These are phyloP conservation scores for Venturia asperata DNA, from an alignment of 2,329 filamentous ascomycete species.

Conservation along the genomic window DNA sequence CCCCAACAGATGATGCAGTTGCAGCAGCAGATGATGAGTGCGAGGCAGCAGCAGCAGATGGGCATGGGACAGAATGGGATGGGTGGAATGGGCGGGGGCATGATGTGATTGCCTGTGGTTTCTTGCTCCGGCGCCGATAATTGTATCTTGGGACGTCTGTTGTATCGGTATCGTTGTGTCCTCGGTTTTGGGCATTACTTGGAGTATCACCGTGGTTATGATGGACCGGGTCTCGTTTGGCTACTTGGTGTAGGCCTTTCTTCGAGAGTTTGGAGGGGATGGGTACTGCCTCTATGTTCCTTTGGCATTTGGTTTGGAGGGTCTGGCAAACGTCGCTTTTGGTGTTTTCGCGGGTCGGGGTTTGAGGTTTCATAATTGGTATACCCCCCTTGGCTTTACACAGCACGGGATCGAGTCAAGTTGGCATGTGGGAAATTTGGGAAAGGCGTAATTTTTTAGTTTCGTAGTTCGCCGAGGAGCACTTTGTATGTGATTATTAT, in stretches of 20 bases:
- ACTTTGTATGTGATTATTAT: no score
- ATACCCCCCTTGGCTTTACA: not conserved
- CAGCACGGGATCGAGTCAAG: not conserved
- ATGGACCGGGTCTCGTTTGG: no score
- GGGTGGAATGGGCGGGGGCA: not conserved
- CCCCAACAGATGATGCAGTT: constrained; percentile 12
- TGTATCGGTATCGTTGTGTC: not conserved
- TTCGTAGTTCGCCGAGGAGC: no score
- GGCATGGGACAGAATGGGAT: constrained; percentile 8
- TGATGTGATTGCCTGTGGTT: constrained; percentile 3
- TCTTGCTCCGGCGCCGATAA: not conserved
- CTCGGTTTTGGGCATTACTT: not conserved
- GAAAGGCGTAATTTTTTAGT: not conserved
- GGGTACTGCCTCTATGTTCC: no score
- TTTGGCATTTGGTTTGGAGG: not conserved
- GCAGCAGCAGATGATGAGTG: constrained; percentile 14
- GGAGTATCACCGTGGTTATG: not conserved
- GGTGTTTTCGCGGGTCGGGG: not conserved
- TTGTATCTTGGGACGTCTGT: not conserved
- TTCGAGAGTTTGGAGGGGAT: no score
- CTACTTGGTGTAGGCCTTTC: no score
- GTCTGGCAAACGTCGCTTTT: not conserved
- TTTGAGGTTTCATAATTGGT: not conserved
- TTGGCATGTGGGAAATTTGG: not conserved
- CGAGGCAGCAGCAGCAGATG: constrained; percentile 10